Evolutionary conservation across 495 filamentous ascomycete species (phyloP), one percentile per base, ranked within the genome.

Genomic region (Talaromyces borbonicus): DNA sequence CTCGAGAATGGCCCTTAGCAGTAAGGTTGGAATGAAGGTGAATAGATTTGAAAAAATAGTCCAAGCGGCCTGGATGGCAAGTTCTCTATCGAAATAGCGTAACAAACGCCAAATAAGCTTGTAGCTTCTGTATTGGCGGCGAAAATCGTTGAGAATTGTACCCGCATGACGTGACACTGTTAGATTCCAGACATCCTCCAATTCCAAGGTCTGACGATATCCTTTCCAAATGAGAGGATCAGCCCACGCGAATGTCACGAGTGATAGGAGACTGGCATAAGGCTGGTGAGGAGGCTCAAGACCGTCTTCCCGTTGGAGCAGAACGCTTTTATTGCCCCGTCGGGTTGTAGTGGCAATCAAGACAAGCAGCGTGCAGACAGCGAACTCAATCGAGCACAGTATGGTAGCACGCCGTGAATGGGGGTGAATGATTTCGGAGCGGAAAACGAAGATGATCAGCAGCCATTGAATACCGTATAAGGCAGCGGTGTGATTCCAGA

Each of bases 401-500:
- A 67, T 67, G 56, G 82, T 67, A 11, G 78, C 71, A 37, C 77
- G 57, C 25, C 44, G 54, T 2, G 68, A 72, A 14, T 68, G 60
- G 1, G 90, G 84, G 63, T 92, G 85, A 48, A 97, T 81, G 40
- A 97, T 59, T 30, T 77, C 79, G 25, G 90, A 93, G 30, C 93
- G 84, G 70, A 97, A 92, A 5, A 87, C 62, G 50, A 87, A 64
- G 14, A 86, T 50, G 1, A 74, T 71, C 55, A 90, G 81, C 25
- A 90, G 54, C 85, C 92, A 96, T 56, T 88, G 84, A 42, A 83
- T 67, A 43, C 73, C 71, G 60, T 99, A 99, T n/a, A 97, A 73
- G 36, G 73, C 65, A 6, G 88, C 81, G 0, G 93, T 97, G 62
- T 99, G 92, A 52, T 88, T 87, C 93, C 93, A 99, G 8, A 97